Percentiles rank a stretch among this genome's conserved stretches.
These are phyloP conservation scores for Coniosporium apollinis DNA, from an alignment of 495 filamentous ascomycete species.

Conservation along the genomic window DNA sequence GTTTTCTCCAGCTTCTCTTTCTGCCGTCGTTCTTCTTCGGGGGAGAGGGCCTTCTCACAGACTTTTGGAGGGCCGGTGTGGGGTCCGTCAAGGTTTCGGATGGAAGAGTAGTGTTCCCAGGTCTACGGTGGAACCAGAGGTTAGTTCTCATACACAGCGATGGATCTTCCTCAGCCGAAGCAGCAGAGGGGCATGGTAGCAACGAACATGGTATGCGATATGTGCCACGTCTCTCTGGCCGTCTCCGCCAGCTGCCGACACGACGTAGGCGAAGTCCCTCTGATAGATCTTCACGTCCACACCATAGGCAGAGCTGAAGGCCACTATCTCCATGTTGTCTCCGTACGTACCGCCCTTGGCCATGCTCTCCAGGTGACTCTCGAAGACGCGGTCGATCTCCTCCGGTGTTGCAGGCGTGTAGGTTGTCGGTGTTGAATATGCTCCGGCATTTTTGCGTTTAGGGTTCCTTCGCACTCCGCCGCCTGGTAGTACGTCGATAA, in stretches of 20 bases:
- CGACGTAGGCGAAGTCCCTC: slow-evolving; percentile 25
- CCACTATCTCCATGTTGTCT: slow-evolving; percentile 54
- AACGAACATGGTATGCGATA: slow-evolving; percentile 58
- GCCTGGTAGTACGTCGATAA: slow-evolving; percentile 39
- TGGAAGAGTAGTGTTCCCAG: slow-evolving; percentile 64
- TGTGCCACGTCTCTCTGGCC: slow-evolving; percentile 30
- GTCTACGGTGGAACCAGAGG: slow-evolving; percentile 27
- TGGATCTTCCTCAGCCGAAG: too few relatives aligned
- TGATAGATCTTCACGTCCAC: slow-evolving; percentile 50
- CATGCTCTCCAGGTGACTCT: slow-evolving; percentile 43
- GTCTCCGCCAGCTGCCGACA: slow-evolving; percentile 9
- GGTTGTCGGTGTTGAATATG: slow-evolving; percentile 24
- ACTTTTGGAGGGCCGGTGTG: slow-evolving; percentile 39
- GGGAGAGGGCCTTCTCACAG: slow-evolving; percentile 13
- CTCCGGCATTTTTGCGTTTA: slow-evolving; percentile 39
- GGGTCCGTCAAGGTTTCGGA: slow-evolving; percentile 43
- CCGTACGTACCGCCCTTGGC: slow-evolving; percentile 48
- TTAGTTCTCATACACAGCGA: too few relatives aligned
- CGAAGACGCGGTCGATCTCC: slow-evolving; percentile 46
- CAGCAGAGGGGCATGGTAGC: too few relatives aligned
- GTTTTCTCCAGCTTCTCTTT: slow-evolving; percentile 25
- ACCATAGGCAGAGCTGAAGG: slow-evolving; percentile 45
- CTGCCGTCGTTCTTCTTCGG: slow-evolving; percentile 14
- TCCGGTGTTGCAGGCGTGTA: slow-evolving; percentile 27
- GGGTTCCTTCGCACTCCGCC: slow-evolving; percentile 47